These are phyloP conservation scores for Pseudogymnoascus destructans DNA, from an alignment of 2,329 filamentous ascomycete genomes.

Conservation along the genomic window DNA sequence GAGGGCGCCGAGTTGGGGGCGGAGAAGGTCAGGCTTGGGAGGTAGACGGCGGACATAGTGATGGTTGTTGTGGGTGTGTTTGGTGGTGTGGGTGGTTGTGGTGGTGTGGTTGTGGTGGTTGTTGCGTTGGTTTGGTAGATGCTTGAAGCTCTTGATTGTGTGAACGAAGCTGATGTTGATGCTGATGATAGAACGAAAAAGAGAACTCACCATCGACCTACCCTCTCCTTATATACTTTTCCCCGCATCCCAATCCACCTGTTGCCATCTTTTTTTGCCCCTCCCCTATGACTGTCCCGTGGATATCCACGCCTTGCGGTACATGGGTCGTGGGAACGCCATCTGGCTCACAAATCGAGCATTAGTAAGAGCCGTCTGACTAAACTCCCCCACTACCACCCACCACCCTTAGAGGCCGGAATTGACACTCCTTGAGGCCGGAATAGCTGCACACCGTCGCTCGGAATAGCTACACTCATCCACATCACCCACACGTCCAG, in stretches of 20 bases:
- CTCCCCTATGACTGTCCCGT: not conserved
- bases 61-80: not conserved
- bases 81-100: slow-evolving; percentile 3
- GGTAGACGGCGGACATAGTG: not conserved
- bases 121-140: not conserved
- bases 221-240: slow-evolving; percentile 7
- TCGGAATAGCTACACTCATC: too few relatives aligned
- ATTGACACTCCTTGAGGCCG: too few relatives aligned
- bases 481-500: too few relatives aligned
- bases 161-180: slow-evolving; percentile 1
- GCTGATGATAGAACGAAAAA: slow-evolving; percentile 1
- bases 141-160: not conserved
- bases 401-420: too few relatives aligned
- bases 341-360: slow-evolving; percentile 1
- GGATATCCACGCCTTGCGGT: slow-evolving; percentile 6
- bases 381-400: not conserved
- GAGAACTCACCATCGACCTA: not conserved
- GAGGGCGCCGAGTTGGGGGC: not conserved
- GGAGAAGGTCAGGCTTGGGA: slow-evolving; percentile 1
- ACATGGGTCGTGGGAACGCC: not conserved
- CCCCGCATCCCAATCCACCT: not conserved
- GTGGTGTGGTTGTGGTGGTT: not conserved
- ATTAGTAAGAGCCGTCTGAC: slow-evolving; percentile 1
- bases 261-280: not conserved
- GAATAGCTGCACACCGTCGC: too few relatives aligned